Base-by-base conservation (phyloP, 108 stramenopile genomes). In the Conticribra weissflogii region DNA sequence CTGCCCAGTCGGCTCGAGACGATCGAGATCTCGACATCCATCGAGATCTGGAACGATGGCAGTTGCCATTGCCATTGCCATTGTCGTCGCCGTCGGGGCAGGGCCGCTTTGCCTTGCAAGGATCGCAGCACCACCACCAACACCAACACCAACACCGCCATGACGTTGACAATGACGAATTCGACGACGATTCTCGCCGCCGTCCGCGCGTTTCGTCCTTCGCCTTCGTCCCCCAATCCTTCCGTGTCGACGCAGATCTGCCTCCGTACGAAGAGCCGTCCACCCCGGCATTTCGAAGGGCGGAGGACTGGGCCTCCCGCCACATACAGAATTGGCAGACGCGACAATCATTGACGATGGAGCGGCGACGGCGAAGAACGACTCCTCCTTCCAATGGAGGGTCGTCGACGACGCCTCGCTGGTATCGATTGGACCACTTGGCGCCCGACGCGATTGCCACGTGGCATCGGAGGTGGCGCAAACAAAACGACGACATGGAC, bases 381-480 rank as follows among this genome's bases (percentile, higher is more conserved):
- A 41, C 36, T 5, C 36, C 36, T 9, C 36, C 5, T 41, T 41
- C 36, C 5, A 9, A 5, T 9, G 8, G 12, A 41, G 8, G 12
- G 12, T 12, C 36, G 12, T 12, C 36, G 12, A 5, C 36, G 12
- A 5, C 36, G 36, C 62, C 62, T 2, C 33, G 30, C 2, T 63
- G 62, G 62, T 63, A 63, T 31, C 17, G 25, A 63, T 63, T 63
- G 27, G 46, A 63, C 31, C 62, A 63, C 22, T 63, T 49, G 25
- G 18, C 62, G 22, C 28, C 21, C 4, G 48, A 63, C 30, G 31
- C 62, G 3, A 29, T 63, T n/a, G 0, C 25, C 23, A 29, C 62
- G 1, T n/a, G 48, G 28, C 62, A 49, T 24, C 36, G 36, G 36
- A 41, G 36, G 36, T 9, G 36, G 36, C 5, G 36, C 8, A 41